Conservation (phyloP, 108 stramenopile species). For the Nitzschia sp. region DNA sequence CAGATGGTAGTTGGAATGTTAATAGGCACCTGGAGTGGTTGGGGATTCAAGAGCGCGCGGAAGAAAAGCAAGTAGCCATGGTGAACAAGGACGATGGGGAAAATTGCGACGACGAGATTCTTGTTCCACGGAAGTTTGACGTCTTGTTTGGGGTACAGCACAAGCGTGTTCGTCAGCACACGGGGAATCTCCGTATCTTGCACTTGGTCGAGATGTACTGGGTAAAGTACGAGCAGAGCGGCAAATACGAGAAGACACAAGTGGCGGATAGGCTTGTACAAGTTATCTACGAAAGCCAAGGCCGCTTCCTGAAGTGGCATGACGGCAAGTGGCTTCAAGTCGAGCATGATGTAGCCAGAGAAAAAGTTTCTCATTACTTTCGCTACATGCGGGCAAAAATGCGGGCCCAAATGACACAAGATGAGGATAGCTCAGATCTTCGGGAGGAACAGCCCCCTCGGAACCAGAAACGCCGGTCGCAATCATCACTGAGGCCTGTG, state of each 20-base stretch:
- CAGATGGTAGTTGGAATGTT: slow-evolving; percentile 9
- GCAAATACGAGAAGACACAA: slow-evolving; percentile 20
- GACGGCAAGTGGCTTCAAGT: slow-evolving; percentile 19
- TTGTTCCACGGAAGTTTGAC: slow-evolving; percentile 17
- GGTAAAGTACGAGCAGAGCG: neutral
- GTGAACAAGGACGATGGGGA: neutral
- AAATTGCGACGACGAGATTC: neutral
- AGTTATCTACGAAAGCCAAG: neutral
- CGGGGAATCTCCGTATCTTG: slow-evolving; percentile 8
- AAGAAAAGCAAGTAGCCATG: slow-evolving; percentile 1
- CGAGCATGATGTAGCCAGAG: slow-evolving; percentile 14
- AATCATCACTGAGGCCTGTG: too few species aligned
- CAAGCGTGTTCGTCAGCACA: neutral
- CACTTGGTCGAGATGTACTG: slow-evolving; percentile 11
- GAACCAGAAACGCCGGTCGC: too few species aligned
- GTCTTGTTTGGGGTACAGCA: neutral
- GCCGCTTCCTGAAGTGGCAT: slow-evolving; percentile 1
- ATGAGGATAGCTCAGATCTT: too few species aligned
- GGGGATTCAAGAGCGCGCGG: neutral
- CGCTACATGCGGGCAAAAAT: neutral
- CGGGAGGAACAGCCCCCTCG: too few species aligned
- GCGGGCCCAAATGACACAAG: neutral
- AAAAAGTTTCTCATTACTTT: slow-evolving; percentile 14
- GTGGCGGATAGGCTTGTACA: slow-evolving; percentile 3
- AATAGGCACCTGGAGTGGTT: slow-evolving; percentile 24